Base-by-base conservation (phyloP, 495 filamentous ascomycete species). In the Aspergillus indologenus region DNA sequence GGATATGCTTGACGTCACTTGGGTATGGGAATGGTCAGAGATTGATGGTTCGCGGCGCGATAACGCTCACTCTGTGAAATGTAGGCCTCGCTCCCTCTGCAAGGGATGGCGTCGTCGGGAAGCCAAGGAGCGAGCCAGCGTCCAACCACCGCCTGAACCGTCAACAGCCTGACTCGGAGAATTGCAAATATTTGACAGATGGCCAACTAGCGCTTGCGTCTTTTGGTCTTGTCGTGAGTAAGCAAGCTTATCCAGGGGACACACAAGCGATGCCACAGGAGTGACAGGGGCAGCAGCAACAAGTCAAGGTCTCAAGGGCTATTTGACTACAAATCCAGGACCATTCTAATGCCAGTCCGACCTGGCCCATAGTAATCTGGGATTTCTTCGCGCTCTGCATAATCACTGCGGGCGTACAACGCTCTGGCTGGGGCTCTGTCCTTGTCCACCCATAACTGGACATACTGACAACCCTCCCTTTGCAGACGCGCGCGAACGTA, bases 401-500 rank as follows among this genome's bases (percentile, higher is more conserved):
- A 87, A 53, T 78, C 82, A 65, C 64, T 71, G 7, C 70, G 67
- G 12, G 56, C 26, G 71, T 86, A 87, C 54, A 87, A 56, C 46
- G 66, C 66, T 51, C 79, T 70, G 5, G 84, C 81, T 55, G 78
- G 68, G 23, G 71, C 65, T 61, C 81, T 79, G 45, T 61, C 73
- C 70, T 79, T 75, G 63, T 87, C 85, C 23, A 85, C 85, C 85
- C 83, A 87, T 50, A 86, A 68, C 53, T 85, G 78, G 43, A 87
- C 77, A 45, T 68, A 76, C 49, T 74, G 71, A 66, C 83, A 83
- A 51, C 81, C 80, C 64, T 82, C 79, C 64, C 73, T 79, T 62
- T 67, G 71, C 22, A 86, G 67, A 52, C 75, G 73, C 53, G 70
- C 65, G 31, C 74, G 71, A 61, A 83, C 75, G 59, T 73, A 72